Conservation (phyloP, 768 basidiomycete genomes). For the Crucibulum laeve region DNA sequence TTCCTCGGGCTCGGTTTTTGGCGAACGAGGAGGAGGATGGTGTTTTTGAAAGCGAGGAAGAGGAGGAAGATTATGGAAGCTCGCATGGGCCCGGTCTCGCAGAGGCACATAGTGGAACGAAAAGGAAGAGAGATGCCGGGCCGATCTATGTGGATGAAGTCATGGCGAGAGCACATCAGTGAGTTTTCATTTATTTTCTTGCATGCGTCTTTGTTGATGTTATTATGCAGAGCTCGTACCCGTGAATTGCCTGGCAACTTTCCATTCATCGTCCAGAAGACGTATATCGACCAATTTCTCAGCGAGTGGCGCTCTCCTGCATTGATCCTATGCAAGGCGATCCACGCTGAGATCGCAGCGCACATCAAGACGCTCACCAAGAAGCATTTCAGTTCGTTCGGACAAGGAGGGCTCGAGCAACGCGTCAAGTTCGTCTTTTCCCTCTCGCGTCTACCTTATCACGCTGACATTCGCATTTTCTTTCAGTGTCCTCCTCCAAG, state of each 20-base stretch:
- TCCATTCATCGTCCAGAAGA: constrained; percentile 55
- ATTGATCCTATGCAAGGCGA: constrained; percentile 33
- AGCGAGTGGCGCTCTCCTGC: constrained; percentile 47
- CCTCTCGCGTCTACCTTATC: neutral
- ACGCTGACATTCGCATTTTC: neutral
- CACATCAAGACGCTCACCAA: constrained; percentile 40
- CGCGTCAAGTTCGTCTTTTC: constrained; percentile 9
- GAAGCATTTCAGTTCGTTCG: constrained; percentile 46
- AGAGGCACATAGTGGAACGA: neutral
- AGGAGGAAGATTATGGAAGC: neutral
- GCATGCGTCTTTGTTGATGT: neutral
- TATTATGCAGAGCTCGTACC: constrained; percentile 49
- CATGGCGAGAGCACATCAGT: constrained; percentile 40
- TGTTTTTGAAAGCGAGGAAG: neutral
- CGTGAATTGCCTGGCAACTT: constrained; percentile 68
- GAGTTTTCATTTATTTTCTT: constrained; percentile 12
- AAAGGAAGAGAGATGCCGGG: constrained; percentile 3
- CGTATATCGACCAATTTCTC: constrained; percentile 42
- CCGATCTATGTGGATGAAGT: constrained; percentile 53
- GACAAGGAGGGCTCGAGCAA: constrained; percentile 32
- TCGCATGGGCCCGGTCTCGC: too few relatives aligned
- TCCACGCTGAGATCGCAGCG: constrained; percentile 29
- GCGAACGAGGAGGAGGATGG: constrained; percentile 28
- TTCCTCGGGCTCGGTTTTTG: constrained; percentile 27
- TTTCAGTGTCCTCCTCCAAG: constrained; percentile 42